phyloP scores from a whole-genome alignment of 305 asterid genomes.

The Fraxinus albicans region DNA sequence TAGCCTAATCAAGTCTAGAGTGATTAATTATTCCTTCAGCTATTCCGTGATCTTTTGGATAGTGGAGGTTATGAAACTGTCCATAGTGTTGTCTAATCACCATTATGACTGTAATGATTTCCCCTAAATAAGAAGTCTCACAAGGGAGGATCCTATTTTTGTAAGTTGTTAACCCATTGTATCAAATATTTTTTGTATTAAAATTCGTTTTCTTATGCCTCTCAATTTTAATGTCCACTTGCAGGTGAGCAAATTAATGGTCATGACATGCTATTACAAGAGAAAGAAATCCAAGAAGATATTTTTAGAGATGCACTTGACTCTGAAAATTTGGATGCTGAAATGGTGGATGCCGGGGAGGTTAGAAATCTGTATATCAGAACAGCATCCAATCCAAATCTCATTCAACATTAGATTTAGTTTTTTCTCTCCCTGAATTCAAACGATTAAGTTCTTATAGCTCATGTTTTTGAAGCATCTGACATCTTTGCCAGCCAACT shows the following conservation, averaged over 20 bases:
- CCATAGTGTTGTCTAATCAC: background rate
- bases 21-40: background rate
- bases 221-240: conserved; percentile 3
- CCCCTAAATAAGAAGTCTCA: background rate
- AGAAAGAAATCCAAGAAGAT: conserved; percentile 45
- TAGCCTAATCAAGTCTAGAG: background rate
- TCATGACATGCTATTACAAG: conserved; percentile 42
- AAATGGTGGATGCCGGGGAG: conserved; percentile 45
- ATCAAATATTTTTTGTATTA: background rate
- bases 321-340: conserved; percentile 38
- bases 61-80: background rate
- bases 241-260: conserved; percentile 42
- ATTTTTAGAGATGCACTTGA: conserved; percentile 31
- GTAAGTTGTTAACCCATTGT: background rate
- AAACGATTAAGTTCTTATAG: background rate
- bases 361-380: conserved; percentile 34
- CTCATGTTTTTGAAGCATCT: background rate
- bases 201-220: background rate
- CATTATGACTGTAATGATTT: background rate
- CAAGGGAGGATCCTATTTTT: background rate
- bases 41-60: background rate
- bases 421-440: conserved; percentile 7
- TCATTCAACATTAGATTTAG: conserved; percentile 9
- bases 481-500: background rate
- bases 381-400: conserved; percentile 22